Conservation (phyloP, 2,329 filamentous ascomycete species). For the Phyllosticta citribraziliensis region DNA sequence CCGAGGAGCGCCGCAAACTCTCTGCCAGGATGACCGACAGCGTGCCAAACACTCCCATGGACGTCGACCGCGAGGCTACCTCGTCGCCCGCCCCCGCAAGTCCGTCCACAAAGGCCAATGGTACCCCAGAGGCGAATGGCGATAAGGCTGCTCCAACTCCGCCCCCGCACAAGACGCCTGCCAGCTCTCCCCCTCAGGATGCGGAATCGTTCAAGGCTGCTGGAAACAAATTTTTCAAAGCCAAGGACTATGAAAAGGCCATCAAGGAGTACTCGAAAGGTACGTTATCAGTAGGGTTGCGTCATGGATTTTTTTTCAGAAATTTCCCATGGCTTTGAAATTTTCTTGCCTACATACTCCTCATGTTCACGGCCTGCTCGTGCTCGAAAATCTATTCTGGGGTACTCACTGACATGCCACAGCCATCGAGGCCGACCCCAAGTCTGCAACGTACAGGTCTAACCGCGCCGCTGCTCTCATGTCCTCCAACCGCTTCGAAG, state of each 20-base stretch:
- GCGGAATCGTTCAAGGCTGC: conserved; percentile 86
- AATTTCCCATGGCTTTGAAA: neutral
- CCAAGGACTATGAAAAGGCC: conserved; percentile 76
- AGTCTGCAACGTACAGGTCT: conserved; percentile 80
- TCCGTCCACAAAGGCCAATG: conserved; percentile 23
- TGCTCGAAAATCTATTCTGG: neutral
- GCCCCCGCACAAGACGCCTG: conserved; percentile 56
- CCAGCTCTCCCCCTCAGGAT: conserved; percentile 48
- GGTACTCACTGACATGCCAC: conserved; percentile 9
- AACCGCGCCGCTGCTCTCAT: conserved; percentile 95
- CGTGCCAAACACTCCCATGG: conserved; percentile 52
- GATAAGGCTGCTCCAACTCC: conserved; percentile 46
- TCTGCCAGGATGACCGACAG: conserved; percentile 52
- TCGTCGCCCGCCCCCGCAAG: conserved; percentile 45
- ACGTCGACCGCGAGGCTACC: conserved; percentile 58
- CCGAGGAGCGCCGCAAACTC: conserved; percentile 73
- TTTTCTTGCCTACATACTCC: neutral
- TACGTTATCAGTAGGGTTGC: conserved; percentile 34
- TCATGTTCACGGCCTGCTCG: neutral
- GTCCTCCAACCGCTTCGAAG: conserved; percentile 66
- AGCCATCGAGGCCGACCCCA: conserved; percentile 83
- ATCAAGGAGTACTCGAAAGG: conserved; percentile 94
- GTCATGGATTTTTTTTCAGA: neutral
- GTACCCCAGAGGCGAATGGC: conserved; percentile 29
- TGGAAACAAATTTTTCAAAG: conserved; percentile 96